Percentiles rank a stretch among this genome's conserved stretches.
Evolutionary conservation across 2,329 filamentous ascomycete species (phyloP).

Genomic region (Penicillium sumatraense): DNA sequence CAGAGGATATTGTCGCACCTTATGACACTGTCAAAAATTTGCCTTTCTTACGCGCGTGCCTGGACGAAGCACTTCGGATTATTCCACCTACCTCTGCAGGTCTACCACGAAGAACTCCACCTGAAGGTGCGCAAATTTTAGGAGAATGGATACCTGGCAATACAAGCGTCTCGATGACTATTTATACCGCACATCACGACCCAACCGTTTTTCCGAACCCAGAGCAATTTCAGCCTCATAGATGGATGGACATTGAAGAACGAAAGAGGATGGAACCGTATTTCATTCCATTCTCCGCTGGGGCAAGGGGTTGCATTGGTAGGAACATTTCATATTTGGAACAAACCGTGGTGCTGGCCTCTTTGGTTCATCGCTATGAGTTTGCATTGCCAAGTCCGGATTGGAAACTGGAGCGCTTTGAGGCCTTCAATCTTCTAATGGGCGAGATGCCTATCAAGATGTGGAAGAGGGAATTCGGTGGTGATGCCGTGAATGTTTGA

Average conservation of each 20-base stretch:
- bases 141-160: conserved; percentile 50
- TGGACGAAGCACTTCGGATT: conserved; percentile 56
- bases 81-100: conserved; percentile 46
- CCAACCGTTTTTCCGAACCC: conserved; percentile 38
- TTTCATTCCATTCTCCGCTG: conserved; percentile 46
- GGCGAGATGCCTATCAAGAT: conserved; percentile 24
- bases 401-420: conserved; percentile 32
- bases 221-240: conserved; percentile 40
- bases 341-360: conserved; percentile 51
- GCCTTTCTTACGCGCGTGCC: conserved; percentile 54
- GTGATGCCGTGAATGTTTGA: too few species aligned
- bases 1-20: conserved; percentile 48
- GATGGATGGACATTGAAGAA: conserved; percentile 43
- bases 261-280: conserved; percentile 39
- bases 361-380: conserved; percentile 50
- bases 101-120: conserved; percentile 49
- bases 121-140: conserved; percentile 46
- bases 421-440: conserved; percentile 22
- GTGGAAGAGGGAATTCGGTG: conserved; percentile 6
- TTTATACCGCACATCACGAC: conserved; percentile 43
- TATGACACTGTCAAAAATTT: conserved; percentile 55
- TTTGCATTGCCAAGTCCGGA: conserved; percentile 39
- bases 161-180: conserved; percentile 48
- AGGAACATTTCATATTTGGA: conserved; percentile 49
- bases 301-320: conserved; percentile 44